Conservation (phyloP, 2,329 filamentous ascomycete genomes). For the Cercospora zeae-maydis region DNA sequence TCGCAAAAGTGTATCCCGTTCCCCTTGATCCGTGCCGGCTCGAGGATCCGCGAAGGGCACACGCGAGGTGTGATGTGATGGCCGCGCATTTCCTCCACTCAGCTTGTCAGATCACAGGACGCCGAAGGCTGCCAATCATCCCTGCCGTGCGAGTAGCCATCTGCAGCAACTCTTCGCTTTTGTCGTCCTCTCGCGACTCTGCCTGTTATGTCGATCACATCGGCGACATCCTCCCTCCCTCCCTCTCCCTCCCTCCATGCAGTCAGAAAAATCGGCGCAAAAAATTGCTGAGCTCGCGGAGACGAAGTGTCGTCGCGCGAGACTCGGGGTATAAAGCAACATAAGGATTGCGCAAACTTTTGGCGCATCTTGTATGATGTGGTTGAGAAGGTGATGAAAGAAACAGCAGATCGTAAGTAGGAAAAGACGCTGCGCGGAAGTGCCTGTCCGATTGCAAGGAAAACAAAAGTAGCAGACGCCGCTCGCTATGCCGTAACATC, state of each 20-base stretch:
- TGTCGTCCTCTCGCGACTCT: background rate
- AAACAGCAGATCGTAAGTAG: conserved; percentile 1
- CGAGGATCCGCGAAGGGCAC: background rate
- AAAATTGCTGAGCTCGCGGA: conserved; percentile 6
- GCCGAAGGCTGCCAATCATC: background rate
- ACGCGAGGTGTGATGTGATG: background rate
- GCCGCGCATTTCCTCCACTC: background rate
- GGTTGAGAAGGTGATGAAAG: background rate
- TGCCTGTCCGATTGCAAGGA: background rate
- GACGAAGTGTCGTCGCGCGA: background rate
- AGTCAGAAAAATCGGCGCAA: background rate
- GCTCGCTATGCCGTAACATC: conserved; percentile 20
- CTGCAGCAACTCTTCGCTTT: background rate
- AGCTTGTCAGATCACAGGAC: background rate
- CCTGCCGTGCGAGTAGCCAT: background rate
- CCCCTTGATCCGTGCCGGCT: background rate
- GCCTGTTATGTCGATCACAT: background rate
- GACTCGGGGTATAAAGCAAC: conserved; percentile 14
- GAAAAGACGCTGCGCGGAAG: background rate
- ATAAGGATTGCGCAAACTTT: conserved; percentile 1
- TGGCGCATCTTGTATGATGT: background rate
- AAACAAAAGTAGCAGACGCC: conserved; percentile 7
- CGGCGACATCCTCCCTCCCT: background rate
- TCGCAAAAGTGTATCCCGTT: background rate
- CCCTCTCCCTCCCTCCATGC: background rate